Evolutionary conservation across 768 basidiomycete genomes (phyloP).

Genomic region (Pleurotus eryngii): DNA sequence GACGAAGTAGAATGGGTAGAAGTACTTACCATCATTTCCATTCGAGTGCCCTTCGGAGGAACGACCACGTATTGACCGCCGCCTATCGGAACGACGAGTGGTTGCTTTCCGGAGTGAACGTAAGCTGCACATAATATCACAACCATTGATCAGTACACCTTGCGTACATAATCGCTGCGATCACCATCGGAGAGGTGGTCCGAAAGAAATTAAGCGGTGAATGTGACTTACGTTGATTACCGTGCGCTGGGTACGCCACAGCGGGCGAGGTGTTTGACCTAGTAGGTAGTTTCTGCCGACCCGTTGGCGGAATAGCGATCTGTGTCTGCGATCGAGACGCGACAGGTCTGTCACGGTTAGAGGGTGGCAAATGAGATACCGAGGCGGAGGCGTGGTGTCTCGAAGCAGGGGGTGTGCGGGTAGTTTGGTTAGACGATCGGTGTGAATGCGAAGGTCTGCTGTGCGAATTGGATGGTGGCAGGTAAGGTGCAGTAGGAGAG

Average conservation of each 20-base stretch:
- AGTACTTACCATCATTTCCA: background rate
- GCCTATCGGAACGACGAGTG: background rate
- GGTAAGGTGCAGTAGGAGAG: background rate
- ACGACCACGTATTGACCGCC: slow-evolving; percentile 3
- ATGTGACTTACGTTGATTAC: slow-evolving; percentile 2
- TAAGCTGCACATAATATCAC: background rate
- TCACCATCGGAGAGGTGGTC: no score
- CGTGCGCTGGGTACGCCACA: slow-evolving; percentile 1
- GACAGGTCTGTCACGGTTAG: background rate
- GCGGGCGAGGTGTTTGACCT: background rate
- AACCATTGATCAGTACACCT: background rate
- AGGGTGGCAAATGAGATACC: background rate
- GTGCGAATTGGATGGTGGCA: background rate
- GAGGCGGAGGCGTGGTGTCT: slow-evolving; percentile 6
- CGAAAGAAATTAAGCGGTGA: background rate
- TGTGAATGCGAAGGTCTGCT: slow-evolving; percentile 1
- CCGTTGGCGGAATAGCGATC: slow-evolving; percentile 1
- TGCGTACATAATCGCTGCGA: background rate
- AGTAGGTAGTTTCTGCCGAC: background rate
- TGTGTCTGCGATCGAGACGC: slow-evolving; percentile 4
- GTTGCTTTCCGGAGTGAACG: background rate
- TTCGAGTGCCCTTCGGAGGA: background rate
- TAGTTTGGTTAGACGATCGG: background rate
- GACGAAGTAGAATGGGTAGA: background rate
- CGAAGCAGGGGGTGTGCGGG: background rate